Base-by-base conservation (phyloP, 2,329 filamentous ascomycete genomes). In the Blastomyces gilchristii region DNA sequence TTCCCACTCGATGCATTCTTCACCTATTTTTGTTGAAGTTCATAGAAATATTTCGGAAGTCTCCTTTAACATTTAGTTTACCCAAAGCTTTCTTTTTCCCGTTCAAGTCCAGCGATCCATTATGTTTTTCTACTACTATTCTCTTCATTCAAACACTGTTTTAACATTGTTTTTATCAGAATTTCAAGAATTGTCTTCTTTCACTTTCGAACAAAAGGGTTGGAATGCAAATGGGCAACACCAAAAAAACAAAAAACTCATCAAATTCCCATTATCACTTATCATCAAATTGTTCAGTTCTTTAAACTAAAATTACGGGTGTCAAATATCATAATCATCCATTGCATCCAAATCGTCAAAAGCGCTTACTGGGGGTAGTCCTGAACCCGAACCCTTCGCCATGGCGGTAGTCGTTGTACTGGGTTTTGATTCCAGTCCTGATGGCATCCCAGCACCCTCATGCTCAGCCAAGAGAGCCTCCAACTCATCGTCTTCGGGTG, bases 261-360 rank as follows among this genome's bases (percentile, higher is more conserved):
- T 22, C 37, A 28, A 28, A 12, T 18, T 18, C 37, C 11, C n/a
- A 41, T 58, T 9, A 22, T 37, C n/a, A 56, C 12, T 39, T 39
- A n/a, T 58, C 41, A 25, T n/a, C 9, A 11, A 8, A 16, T 34
- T 59, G 49, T n/a, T 49, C 11, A 14, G 43, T 59, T 31, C 7
- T 34, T n/a, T 22, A 25, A 22, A 22, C 18, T 39, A 56, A 25
- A 41, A 58, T 12, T 59, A 47, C 58, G 12, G n/a, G 41, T 34
- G n/a, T 34, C 49, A 59, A 59, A 59, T 49, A 14, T 43, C 59
- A 61, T 39, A 61, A 54, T 54, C 37, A 53, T 61, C 43, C 59
- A 61, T 61, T n/a, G 59, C 47, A 41, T 61, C 59, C 25, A 61
- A 54, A 43, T 61, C 59, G 41, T 61, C 59, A 54, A 53, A 61